A percentile compares a stretch with the other conserved stretches of the same genome.
These are phyloP conservation scores for Stereum hirsutum DNA, from an alignment of 1,284 basidiomycete genomes.

Conservation along the genomic window DNA sequence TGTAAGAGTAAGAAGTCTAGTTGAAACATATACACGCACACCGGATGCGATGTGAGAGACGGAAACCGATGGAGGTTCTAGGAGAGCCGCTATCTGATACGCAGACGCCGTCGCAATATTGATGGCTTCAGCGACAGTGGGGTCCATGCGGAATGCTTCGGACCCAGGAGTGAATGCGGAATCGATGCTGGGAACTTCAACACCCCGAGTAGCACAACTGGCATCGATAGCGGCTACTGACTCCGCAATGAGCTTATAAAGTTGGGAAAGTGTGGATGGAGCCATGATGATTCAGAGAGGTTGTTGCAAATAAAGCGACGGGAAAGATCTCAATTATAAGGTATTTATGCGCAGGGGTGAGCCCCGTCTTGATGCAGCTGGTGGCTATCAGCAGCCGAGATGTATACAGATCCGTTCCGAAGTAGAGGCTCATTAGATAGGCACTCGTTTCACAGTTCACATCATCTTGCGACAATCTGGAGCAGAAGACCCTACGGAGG, in stretches of 20 bases:
- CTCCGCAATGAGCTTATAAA: neutral
- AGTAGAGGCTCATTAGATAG: no score
- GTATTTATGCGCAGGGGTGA: no score
- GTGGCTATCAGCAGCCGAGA: no score
- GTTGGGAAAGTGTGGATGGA: neutral
- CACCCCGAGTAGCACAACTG: neutral
- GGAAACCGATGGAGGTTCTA: neutral
- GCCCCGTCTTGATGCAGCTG: no score
- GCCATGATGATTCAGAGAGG: no score
- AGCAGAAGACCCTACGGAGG: no score
- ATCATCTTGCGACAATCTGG: no score
- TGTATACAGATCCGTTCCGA: no score
- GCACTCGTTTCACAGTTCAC: no score
- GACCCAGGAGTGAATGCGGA: conserved; percentile 8
- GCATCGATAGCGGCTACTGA: neutral
- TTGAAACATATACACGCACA: neutral
- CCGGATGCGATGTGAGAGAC: neutral
- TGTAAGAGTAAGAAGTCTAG: neutral
- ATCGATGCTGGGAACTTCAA: conserved; percentile 8
- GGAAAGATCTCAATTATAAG: no score
- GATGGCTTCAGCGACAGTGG: conserved; percentile 5
- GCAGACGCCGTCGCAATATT: neutral
- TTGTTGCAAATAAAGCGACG: no score
- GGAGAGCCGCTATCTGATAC: neutral
- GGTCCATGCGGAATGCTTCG: conserved; percentile 10